Percentiles rank a stretch among this genome's conserved stretches.
These are phyloP conservation scores for Phialemoniopsis sp. DNA, from an alignment of 2,329 filamentous ascomycete genomes.

Conservation along the genomic window DNA sequence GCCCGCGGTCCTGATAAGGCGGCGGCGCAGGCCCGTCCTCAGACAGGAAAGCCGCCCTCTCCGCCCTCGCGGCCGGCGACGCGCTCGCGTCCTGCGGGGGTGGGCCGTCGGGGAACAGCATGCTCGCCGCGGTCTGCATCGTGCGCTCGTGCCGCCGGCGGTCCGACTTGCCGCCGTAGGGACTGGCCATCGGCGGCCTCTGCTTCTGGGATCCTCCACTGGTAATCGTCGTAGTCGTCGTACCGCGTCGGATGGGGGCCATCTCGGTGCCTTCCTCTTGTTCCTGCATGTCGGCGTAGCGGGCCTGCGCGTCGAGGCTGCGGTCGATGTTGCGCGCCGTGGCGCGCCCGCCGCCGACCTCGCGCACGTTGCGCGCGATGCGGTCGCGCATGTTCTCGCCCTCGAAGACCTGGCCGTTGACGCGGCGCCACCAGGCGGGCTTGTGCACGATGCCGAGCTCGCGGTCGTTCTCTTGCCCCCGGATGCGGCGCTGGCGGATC, in stretches of 20 bases:
- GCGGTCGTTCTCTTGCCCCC: conserved; percentile 50
- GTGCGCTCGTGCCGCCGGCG: conserved; percentile 39
- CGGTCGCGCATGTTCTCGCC: conserved; percentile 43
- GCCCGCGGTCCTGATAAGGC: conserved; percentile 23
- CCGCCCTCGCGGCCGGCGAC: conserved; percentile 19
- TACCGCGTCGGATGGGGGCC: conserved; percentile 16
- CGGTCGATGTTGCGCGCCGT: conserved; percentile 35
- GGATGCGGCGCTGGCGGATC: conserved; percentile 56
- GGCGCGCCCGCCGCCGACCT: conserved; percentile 45
- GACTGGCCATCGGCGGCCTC: conserved; percentile 16
- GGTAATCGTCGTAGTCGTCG: conserved; percentile 16
- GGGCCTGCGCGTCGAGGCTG: conserved; percentile 23
- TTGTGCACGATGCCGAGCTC: conserved; percentile 58
- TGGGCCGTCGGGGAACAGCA: conserved; percentile 43
- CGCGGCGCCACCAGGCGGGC: conserved; percentile 63
- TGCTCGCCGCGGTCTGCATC: conserved; percentile 33
- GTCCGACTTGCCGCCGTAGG: conserved; percentile 38
- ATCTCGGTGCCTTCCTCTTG: conserved; percentile 19
- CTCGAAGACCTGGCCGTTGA: conserved; percentile 35
- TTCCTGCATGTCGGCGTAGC: conserved; percentile 6
- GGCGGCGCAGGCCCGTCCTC: conserved; percentile 39
- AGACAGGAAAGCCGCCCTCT: conserved; percentile 32
- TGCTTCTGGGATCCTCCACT: conserved; percentile 17
- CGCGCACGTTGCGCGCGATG: conserved; percentile 50
- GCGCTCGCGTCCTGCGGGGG: conserved; percentile 7